phyloP scores from a whole-genome alignment of 352 stramenopile genomes.

The Pythium chondricola region DNA sequence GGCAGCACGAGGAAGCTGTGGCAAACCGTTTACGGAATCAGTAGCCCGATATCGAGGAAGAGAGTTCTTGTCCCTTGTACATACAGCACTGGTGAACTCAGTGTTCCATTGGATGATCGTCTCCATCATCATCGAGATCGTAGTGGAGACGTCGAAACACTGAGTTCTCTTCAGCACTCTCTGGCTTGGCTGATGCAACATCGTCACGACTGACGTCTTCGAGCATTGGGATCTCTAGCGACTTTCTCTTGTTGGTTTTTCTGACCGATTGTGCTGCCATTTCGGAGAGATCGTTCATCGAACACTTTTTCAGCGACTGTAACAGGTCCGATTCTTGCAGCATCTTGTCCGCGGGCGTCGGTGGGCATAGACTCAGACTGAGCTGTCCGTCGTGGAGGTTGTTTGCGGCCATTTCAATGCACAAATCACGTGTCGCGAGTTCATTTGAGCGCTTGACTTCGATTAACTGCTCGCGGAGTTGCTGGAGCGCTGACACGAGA shows the following conservation, averaged over 20 bases:
- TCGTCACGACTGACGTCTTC: not conserved
- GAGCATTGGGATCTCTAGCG: constrained; percentile 8
- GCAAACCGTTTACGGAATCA: constrained; percentile 22
- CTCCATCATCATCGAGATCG: constrained; percentile 17
- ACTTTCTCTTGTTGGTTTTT: constrained; percentile 21
- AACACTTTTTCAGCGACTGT: constrained; percentile 42
- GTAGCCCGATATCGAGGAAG: not conserved
- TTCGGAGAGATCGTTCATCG: constrained; percentile 36
- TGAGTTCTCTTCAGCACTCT: constrained; percentile 1
- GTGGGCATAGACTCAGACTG: constrained; percentile 29
- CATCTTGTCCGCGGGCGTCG: constrained; percentile 29
- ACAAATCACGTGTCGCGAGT: constrained; percentile 20
- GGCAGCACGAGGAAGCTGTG: constrained; percentile 58
- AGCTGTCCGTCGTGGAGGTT: constrained; percentile 11
- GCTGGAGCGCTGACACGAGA: constrained; percentile 28
- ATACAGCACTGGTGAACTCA: too few species aligned
- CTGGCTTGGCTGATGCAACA: not conserved
- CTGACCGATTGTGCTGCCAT: constrained; percentile 26
- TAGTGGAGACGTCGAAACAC: constrained; percentile 18
- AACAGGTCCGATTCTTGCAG: constrained; percentile 40
- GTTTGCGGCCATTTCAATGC: constrained; percentile 27
- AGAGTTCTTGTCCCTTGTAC: not conserved
- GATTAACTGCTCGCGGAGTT: constrained; percentile 23
- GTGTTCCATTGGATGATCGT: constrained; percentile 9
- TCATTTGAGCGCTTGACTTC: constrained; percentile 35